Evolutionary conservation across 1,284 basidiomycete species (phyloP), one percentile per base, ranked within the genome.

Genomic region (Boletus sp.): DNA sequence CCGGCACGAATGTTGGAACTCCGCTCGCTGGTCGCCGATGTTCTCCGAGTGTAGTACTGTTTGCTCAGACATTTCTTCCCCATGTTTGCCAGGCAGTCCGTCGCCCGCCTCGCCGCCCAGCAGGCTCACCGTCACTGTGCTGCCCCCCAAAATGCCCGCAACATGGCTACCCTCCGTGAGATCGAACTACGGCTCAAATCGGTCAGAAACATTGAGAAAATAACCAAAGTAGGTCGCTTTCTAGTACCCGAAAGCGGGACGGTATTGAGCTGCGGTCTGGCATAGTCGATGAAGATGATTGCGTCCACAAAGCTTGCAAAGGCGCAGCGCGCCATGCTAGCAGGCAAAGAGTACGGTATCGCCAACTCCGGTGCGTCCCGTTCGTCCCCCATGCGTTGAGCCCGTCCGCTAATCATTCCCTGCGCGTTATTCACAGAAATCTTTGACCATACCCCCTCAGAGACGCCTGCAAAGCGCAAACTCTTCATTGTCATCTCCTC

Each of bases 211-310:
- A 96, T 96, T 68, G 91, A 95, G 81, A 96, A 97, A 89, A 97
- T 96, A 77, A 97, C 94, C 57, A 94, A 95, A 80, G 91, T 94
- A 62, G 53, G 82, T 71, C 41, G n/a, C 38, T 20, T 14, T 49
- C 29, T 36, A 38, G 26, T 33, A n/a, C 19, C 22, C 6, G 20
- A 12, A 23, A 10, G 14, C 3, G 42, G 10, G 20, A 17, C 16
- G 39, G 38, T 32, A 37, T 22, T 54, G 37, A 50, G 35, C 20
- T 22, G 37, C 17, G 34, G 36, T 40, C 22, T 33, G 34, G 37
- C 53, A 5, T 64, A 96, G 92, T 97, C 94, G 49, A 99, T 98
- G 95, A 98, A 97, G 81, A 92, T 94, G 81, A 96, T 98, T 80
- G 96, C 95, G 51, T 96, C 95, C 47, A 97, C 94, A 53, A 95